Conservation (phyloP, 208 protist species). For the Leishmania braziliensis region DNA sequence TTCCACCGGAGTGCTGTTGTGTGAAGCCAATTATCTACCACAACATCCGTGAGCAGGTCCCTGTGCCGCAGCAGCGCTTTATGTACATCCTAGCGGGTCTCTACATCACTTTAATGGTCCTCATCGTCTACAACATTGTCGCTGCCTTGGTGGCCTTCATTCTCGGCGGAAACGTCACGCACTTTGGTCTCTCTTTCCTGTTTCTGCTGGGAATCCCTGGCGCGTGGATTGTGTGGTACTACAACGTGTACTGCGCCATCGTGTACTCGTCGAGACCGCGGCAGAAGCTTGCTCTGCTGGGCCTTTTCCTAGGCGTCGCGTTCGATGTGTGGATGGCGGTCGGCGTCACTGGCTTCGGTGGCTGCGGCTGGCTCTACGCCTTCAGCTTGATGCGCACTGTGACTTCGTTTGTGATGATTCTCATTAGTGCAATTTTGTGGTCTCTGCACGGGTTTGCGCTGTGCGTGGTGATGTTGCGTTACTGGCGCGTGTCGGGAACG, state of each 20-base stretch:
- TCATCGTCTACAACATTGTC: slow-evolving; percentile 85
- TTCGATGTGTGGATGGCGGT: slow-evolving; percentile 88
- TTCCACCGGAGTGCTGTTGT: slow-evolving; percentile 83
- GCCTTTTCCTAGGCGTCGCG: slow-evolving; percentile 58
- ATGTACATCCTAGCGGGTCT: slow-evolving; percentile 80
- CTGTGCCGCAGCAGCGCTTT: slow-evolving; percentile 70
- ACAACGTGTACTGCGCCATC: slow-evolving; percentile 70
- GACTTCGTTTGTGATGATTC: slow-evolving; percentile 41
- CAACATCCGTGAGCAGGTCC: slow-evolving; percentile 81
- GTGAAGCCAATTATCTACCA: slow-evolving; percentile 86
- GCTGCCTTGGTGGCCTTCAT: slow-evolving; percentile 54
- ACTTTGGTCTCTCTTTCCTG: slow-evolving; percentile 86
- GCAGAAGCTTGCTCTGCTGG: slow-evolving; percentile 54
- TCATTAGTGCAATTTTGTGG: slow-evolving; percentile 75
- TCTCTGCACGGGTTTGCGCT: slow-evolving; percentile 61
- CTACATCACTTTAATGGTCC: slow-evolving; percentile 60
- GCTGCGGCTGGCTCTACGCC: slow-evolving; percentile 76
- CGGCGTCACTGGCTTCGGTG: slow-evolving; percentile 68
- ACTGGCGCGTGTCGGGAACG: slow-evolving; percentile 38
- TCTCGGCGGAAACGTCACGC: slow-evolving; percentile 50
- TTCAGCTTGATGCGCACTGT: slow-evolving; percentile 16
- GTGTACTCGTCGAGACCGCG: slow-evolving; percentile 41
- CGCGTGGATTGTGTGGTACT: slow-evolving; percentile 85
- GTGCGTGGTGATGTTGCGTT: slow-evolving; percentile 53
- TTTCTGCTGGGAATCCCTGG: slow-evolving; percentile 84